Conservation (phyloP, 345 rosid species). For the Euphorbia lathyris region DNA sequence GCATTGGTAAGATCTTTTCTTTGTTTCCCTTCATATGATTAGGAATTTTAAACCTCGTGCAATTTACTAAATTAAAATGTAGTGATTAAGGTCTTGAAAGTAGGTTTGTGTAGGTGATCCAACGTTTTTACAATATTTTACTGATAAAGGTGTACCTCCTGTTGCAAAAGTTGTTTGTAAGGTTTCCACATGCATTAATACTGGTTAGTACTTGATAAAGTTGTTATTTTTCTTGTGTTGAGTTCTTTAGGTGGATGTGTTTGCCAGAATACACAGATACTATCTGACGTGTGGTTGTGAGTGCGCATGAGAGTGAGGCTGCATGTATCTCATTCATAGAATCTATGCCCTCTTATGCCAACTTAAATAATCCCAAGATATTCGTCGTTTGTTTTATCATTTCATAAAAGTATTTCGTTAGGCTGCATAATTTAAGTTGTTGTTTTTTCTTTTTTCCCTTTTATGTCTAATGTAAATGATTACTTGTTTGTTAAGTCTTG, state of each 20-base stretch:
- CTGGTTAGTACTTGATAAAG: too few species aligned
- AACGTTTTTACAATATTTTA: slow-evolving; percentile 88
- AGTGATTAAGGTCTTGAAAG: slow-evolving; percentile 35
- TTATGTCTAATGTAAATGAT: slow-evolving; percentile 6
- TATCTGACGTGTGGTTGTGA: slow-evolving; percentile 60
- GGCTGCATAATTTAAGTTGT: neutral
- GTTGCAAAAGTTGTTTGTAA: slow-evolving; percentile 97
- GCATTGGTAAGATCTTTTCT: slow-evolving; percentile 55
- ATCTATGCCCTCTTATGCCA: slow-evolving; percentile 67
- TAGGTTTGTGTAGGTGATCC: slow-evolving; percentile 99
- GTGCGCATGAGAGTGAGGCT: slow-evolving; percentile 71
- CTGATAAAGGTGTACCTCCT: slow-evolving; percentile 80
- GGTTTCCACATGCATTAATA: too few species aligned
- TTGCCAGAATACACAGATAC: slow-evolving; percentile 89
- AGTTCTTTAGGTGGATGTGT: slow-evolving; percentile 76
- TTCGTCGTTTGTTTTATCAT: slow-evolving; percentile 2
- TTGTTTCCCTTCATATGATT: slow-evolving; percentile 5
- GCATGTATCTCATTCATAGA: slow-evolving; percentile 66
- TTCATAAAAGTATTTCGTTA: slow-evolving; percentile 4
- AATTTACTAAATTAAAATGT: slow-evolving; percentile 25
- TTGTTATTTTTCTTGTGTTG: slow-evolving; percentile 78
- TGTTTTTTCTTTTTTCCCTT: neutral
- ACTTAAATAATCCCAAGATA: slow-evolving; percentile 74
- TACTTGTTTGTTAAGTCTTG: slow-evolving; percentile 15
- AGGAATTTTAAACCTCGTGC: slow-evolving; percentile 4